Base-by-base conservation (phyloP, 2,329 filamentous ascomycete genomes). In the Talaromyces amestolkiae region DNA sequence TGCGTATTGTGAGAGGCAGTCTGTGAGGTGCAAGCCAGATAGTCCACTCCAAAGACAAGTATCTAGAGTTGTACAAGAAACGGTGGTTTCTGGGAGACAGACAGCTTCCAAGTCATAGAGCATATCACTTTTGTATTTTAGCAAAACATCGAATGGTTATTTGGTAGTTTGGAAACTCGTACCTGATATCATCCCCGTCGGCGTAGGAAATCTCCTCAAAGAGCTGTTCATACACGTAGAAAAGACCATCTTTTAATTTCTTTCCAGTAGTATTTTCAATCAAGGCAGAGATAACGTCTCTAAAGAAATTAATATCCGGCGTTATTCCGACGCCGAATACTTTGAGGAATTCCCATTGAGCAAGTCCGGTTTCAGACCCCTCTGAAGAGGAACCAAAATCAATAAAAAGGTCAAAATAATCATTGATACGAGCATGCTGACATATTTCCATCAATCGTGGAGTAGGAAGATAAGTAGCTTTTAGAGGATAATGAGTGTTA, bases 231-330 rank as follows among this genome's bases (percentile, higher is more conserved):
- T 51, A 51, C 27, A 51, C 15, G 47, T 51, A 51, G 22, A 51
- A 31, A 51, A 51, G 47, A 13, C 47, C 47, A 24, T 6, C 17
- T 51, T 51, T 51, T 24, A 51, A 31, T 8, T 31, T 24, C 24
- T 17, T 1, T 31, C 47, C 47, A 31, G 47, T 19, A 10, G 17
- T 33, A 17, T 61, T 22, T 2, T 61, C 41, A 61, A 27, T 61
- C 41, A 61, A 35, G 3, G 17, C 27, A 19, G 17, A 19, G 15
- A 61, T 10, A 15, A 49, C 49, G 17, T 49, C 41, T 33, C 10
- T 49, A 11, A 61, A 61, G 41, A 61, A 61, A 24, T 33, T 10
- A 13, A 61, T 47, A 61, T 61, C 58, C n/a, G 58, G 24, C 13
- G 35, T 49, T 10, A 35, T 15, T 6, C 41, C 58, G 49, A 61